These are phyloP conservation scores for Aspergillus costaricaensis DNA, from an alignment of 2,329 filamentous ascomycete species.

Conservation along the genomic window DNA sequence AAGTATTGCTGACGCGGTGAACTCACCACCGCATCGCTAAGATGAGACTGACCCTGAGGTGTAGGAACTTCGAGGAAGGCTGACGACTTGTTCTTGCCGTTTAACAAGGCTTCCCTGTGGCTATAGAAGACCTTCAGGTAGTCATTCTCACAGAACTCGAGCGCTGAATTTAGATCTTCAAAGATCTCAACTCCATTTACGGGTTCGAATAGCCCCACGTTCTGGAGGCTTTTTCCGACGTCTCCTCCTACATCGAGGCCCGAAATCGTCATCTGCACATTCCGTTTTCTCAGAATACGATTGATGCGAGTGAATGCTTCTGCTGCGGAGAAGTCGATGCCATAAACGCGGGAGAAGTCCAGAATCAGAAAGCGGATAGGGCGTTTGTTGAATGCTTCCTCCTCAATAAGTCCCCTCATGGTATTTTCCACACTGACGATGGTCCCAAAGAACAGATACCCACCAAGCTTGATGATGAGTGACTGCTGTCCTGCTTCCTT, in stretches of 20 bases:
- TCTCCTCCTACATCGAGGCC: conserved; percentile 75
- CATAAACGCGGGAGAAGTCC: conserved; percentile 85
- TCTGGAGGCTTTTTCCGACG: conserved; percentile 75
- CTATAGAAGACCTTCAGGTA: conserved; percentile 79
- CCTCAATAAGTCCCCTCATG: conserved; percentile 78
- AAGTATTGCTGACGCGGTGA: conserved; percentile 81
- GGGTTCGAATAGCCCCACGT: conserved; percentile 78
- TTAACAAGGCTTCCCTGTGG: conserved; percentile 58
- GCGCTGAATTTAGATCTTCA: conserved; percentile 84
- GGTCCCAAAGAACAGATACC: conserved; percentile 97
- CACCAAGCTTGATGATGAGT: conserved; percentile 85
- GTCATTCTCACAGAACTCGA: conserved; percentile 95
- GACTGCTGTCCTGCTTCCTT: conserved; percentile 85
- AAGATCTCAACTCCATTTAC: conserved; percentile 77
- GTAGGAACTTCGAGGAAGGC: conserved; percentile 34
- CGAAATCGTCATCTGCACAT: conserved; percentile 79
- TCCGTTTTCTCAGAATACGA: conserved; percentile 73
- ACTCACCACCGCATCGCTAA: conserved; percentile 60
- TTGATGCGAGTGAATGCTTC: conserved; percentile 94
- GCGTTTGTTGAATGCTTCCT: conserved; percentile 72
- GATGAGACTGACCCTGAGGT: conserved; percentile 22
- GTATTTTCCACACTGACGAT: conserved; percentile 93
- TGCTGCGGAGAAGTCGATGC: conserved; percentile 92
- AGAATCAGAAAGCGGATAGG: conserved; percentile 89
- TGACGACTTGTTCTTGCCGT: conserved; percentile 18